These are phyloP conservation scores for Lodderomyces parapsilosis DNA, from an alignment of 1,139 yeast species.

Conservation along the genomic window DNA sequence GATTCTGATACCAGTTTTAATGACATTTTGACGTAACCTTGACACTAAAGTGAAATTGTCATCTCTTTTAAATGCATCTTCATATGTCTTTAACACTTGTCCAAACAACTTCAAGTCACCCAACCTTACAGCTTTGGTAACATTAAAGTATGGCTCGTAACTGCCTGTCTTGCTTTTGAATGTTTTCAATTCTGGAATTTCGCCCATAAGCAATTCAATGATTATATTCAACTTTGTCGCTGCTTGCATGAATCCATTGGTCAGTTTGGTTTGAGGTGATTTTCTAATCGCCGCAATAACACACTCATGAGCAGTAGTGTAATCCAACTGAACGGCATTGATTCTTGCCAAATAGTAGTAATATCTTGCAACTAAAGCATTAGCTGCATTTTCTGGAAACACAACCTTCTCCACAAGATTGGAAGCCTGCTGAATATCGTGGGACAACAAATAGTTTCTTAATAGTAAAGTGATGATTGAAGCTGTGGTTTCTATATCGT, in stretches of 20 bases:
- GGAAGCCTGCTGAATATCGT: conserved; percentile 85
- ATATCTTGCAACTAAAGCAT: conserved; percentile 89
- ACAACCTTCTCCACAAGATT: conserved; percentile 86
- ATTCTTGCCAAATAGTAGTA: conserved; percentile 87
- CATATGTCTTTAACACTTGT: conserved; percentile 67
- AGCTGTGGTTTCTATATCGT: conserved; percentile 90
- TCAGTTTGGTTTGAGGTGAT: conserved; percentile 89
- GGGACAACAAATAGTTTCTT: conserved; percentile 74
- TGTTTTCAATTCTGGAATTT: conserved; percentile 86
- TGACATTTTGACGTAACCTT: conserved; percentile 93
- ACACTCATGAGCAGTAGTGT: conserved; percentile 86
- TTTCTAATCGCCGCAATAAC: conserved; percentile 92
- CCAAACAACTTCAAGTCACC: conserved; percentile 88
- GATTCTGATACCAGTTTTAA: conserved; percentile 95
- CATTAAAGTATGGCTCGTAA: conserved; percentile 78
- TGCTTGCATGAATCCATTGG: conserved; percentile 84
- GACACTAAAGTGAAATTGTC: conserved; percentile 82
- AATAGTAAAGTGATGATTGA: conserved; percentile 78
- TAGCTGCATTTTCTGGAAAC: conserved; percentile 83
- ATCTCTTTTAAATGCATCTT: conserved; percentile 64
- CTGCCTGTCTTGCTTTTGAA: conserved; percentile 64
- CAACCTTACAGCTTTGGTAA: conserved; percentile 86
- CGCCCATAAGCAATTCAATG: conserved; percentile 93
- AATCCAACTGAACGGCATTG: conserved; percentile 89
- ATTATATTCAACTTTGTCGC: conserved; percentile 87